Evolutionary conservation across 169 alveolate species (phyloP).

Genomic region (Cystoisospora suis): DNA sequence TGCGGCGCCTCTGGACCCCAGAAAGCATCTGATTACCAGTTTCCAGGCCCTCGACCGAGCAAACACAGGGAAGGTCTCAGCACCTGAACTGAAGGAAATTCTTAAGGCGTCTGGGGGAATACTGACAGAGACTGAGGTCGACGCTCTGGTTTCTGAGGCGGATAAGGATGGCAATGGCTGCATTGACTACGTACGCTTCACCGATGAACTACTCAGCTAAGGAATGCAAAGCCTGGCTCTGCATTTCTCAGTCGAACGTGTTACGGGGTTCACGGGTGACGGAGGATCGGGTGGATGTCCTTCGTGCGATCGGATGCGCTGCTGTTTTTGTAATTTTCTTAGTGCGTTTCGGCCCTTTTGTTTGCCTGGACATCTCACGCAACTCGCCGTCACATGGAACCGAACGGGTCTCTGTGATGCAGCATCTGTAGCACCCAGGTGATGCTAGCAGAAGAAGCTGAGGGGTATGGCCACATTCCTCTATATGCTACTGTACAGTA

Average conservation of each 20-base stretch:
- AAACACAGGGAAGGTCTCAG: not conserved
- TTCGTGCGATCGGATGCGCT: not conserved
- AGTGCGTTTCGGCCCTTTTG: not conserved
- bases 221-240: not conserved
- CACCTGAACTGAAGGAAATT: not conserved
- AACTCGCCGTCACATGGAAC: no score
- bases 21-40: not conserved
- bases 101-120: not conserved
- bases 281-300: no score
- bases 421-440: no score
- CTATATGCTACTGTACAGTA: no score
- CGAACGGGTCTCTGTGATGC: no score
- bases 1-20: not conserved
- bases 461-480: no score
- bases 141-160: not conserved
- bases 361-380: not conserved
- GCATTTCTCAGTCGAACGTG: not conserved
- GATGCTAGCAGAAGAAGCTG: no score
- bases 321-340: no score
- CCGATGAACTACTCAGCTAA: not conserved
- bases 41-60: not conserved
- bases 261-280: not conserved
- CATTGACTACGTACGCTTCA: not conserved
- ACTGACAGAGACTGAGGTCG: not conserved
- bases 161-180: not conserved